Conservation (phyloP, 2,329 filamentous ascomycete species). For the Chaetomiaceae sp. region DNA sequence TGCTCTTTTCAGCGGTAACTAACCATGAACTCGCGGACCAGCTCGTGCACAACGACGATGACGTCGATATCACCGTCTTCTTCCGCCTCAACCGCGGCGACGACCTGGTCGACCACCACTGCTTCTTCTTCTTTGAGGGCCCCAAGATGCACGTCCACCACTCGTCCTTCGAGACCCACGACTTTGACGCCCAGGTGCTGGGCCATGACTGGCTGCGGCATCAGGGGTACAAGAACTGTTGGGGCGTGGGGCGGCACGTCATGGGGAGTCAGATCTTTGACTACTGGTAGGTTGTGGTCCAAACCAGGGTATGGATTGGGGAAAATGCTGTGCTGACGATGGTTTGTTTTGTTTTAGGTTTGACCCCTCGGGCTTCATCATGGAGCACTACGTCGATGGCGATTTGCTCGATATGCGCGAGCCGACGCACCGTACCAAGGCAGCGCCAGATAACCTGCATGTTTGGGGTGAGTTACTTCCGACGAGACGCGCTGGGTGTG, state of each 20-base stretch:
- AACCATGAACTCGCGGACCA: too few species aligned
- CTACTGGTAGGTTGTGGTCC: constrained; percentile 51
- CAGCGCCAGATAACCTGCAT: constrained; percentile 38
- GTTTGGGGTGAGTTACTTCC: constrained; percentile 36
- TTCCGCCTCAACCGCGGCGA: constrained; percentile 39
- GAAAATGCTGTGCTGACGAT: background rate
- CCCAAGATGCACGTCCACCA: constrained; percentile 56
- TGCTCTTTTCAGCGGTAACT: too few species aligned
- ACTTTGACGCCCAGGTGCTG: constrained; percentile 64
- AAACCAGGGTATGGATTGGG: background rate
- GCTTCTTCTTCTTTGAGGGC: constrained; percentile 45
- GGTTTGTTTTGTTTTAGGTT: constrained; percentile 38
- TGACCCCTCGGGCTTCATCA: constrained; percentile 55
- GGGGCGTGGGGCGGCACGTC: constrained; percentile 66
- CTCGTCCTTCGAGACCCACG: constrained; percentile 62
- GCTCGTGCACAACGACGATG: constrained; percentile 34
- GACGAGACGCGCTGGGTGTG: too few species aligned
- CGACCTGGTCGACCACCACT: constrained; percentile 45
- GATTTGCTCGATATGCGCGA: constrained; percentile 55
- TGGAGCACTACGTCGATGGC: constrained; percentile 67
- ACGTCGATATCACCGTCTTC: constrained; percentile 38
- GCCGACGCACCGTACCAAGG: constrained; percentile 37
- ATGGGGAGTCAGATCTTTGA: constrained; percentile 68
- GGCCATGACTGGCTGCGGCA: constrained; percentile 63
- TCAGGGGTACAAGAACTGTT: constrained; percentile 58